Conservation (phyloP, 2,329 filamentous ascomycete species). For the Alternaria angustiovoidea region DNA sequence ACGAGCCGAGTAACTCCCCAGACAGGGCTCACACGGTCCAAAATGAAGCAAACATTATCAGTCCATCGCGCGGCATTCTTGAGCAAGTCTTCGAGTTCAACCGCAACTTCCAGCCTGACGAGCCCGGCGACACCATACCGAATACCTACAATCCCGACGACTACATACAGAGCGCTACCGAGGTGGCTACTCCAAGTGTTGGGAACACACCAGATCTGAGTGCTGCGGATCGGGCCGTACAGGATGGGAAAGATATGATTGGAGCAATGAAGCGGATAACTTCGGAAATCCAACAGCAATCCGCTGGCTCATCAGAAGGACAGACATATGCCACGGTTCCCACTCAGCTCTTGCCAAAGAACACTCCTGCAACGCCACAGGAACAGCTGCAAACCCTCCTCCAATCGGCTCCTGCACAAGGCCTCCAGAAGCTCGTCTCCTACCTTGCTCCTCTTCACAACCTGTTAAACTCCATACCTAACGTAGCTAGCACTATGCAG, state of each 20-base stretch:
- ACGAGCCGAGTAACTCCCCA: slow-evolving; percentile 26
- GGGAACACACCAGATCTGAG: slow-evolving; percentile 53
- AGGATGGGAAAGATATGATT: slow-evolving; percentile 47
- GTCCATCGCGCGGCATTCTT: slow-evolving; percentile 30
- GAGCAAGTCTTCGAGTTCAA: slow-evolving; percentile 43
- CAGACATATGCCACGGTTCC: slow-evolving; percentile 29
- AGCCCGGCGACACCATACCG: slow-evolving; percentile 47
- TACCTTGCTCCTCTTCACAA: slow-evolving; percentile 49
- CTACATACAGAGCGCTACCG: slow-evolving; percentile 56
- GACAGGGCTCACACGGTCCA: slow-evolving; percentile 33
- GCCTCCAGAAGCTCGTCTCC: slow-evolving; percentile 45
- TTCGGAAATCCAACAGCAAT: slow-evolving; percentile 33
- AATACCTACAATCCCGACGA: slow-evolving; percentile 52
- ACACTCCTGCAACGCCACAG: slow-evolving; percentile 36
- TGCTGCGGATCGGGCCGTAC: slow-evolving; percentile 45
- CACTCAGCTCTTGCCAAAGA: slow-evolving; percentile 34
- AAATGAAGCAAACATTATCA: slow-evolving; percentile 17
- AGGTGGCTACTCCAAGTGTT: slow-evolving; percentile 57
- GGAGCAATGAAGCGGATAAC: slow-evolving; percentile 40
- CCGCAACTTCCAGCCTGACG: slow-evolving; percentile 42
- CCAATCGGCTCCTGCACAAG: slow-evolving; percentile 42
- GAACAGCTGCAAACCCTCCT: slow-evolving; percentile 44
- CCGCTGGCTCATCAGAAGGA: slow-evolving; percentile 20
- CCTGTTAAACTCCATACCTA: slow-evolving; percentile 49
- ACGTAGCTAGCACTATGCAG: slow-evolving; percentile 59